Evolutionary conservation across 345 rosid species (phyloP).

Genomic region (Dipteronia sinensis): DNA sequence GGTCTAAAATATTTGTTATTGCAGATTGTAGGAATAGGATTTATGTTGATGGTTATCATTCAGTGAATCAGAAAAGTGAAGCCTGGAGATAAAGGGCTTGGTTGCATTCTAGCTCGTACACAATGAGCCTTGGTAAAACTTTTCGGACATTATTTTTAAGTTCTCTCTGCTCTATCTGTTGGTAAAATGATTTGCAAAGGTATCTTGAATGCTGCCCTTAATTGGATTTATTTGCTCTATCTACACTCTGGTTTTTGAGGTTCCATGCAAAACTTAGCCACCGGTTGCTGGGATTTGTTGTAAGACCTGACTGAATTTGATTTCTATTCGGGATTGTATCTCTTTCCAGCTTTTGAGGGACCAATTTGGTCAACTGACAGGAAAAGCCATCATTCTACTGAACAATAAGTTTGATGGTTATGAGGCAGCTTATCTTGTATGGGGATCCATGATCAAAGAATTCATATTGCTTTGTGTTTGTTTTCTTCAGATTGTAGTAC

Average conservation of each 20-base stretch:
- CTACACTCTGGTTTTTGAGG: neutral
- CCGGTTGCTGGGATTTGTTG: neutral
- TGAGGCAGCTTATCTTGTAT: too few species aligned
- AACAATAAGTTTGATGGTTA: too few species aligned
- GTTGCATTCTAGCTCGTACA: conserved; percentile 93
- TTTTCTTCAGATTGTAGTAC: neutral
- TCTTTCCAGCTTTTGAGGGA: too few species aligned
- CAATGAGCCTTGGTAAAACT: conserved; percentile 99
- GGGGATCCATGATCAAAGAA: neutral
- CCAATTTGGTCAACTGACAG: too few species aligned
- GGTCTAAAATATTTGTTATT: conserved; percentile 30
- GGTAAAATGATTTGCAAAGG: neutral
- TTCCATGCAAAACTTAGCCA: neutral
- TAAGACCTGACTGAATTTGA: too few species aligned
- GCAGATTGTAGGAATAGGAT: conserved; percentile 93
- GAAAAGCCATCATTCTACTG: too few species aligned
- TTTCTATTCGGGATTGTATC: too few species aligned
- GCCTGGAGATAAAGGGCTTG: conserved; percentile 94
- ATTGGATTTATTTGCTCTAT: neutral
- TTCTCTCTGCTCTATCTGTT: neutral
- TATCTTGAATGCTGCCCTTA: neutral
- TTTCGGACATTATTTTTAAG: conserved; percentile 61
- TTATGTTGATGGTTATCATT: conserved; percentile 94
- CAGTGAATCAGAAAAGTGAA: conserved; percentile 80
- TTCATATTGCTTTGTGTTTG: too few species aligned